Evolutionary conservation across 2,329 filamentous ascomycete species (phyloP), one percentile per base, ranked within the genome.

Genomic region (Lizonia empirigonia): DNA sequence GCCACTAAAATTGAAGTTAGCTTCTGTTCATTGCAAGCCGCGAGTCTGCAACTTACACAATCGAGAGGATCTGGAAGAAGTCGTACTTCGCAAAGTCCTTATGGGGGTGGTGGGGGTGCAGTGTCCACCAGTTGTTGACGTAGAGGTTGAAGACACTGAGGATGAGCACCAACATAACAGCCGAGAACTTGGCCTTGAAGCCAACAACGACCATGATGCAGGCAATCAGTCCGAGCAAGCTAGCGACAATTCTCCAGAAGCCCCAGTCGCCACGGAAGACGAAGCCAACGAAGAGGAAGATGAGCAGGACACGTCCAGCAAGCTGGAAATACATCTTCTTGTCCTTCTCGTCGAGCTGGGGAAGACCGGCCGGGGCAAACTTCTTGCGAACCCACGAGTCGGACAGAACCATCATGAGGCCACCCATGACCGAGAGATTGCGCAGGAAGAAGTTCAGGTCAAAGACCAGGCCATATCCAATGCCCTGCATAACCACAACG

Each of bases 61-160:
- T 99, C 44, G 94, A 99, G 47, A 99, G 83, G 67, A 97, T 97
- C 82, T 99, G 94, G 87, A 99, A 99, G 83, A 99, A 99, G 76
- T 99, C 94, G 84, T 99, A 99, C 80, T 99, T 99, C 82, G 94
- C 94, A 73, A 99, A 99, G 77, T 99, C 94, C 85, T 97, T 97
- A 83, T 97, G 93, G 39, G 94, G 94, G 81, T 99, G 94, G 80
- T 96, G 90, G 64, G 93, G 89, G 80, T 97, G 93, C 63, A 99
- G 90, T 89, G 92, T 97, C 94, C 94, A 99, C 82, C 97, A 99
- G 85, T 97, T 99, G 86, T 99, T 99, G 67, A 97, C 94, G 60
- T 97, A 76, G 36, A 99, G 77, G 77, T 99, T 99, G 82, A 99
- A 99, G 59, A 97, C 80, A 78, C 92, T 97, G 69, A 99, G 81